A percentile compares a stretch with the other conserved stretches of the same genome.
These are phyloP conservation scores for Hymenotorrendiella dingleyae DNA, from an alignment of 2,329 filamentous ascomycete species.

Conservation along the genomic window DNA sequence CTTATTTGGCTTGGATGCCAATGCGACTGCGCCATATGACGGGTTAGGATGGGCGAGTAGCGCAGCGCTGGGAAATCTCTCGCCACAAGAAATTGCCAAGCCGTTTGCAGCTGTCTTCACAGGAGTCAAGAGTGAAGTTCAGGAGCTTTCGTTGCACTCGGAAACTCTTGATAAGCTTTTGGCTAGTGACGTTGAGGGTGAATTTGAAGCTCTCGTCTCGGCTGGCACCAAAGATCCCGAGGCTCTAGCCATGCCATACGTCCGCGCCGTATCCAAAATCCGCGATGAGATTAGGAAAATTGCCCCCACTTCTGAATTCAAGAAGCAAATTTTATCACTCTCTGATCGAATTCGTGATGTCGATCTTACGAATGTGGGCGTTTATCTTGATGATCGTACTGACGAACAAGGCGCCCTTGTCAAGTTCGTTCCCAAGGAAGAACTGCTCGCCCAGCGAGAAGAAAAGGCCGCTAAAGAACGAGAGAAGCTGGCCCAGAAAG, in stretches of 20 bases:
- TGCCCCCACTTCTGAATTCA: constrained; percentile 43
- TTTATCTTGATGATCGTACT: constrained; percentile 82
- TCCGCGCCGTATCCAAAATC: constrained; percentile 48
- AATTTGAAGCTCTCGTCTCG: constrained; percentile 42
- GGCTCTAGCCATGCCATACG: constrained; percentile 48
- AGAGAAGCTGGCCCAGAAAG: constrained; percentile 55
- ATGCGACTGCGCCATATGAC: constrained; percentile 47
- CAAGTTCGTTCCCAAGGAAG: constrained; percentile 52
- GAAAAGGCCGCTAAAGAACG: constrained; percentile 56
- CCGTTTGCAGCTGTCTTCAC: constrained; percentile 43
- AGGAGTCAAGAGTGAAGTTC: constrained; percentile 41
- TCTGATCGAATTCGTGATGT: constrained; percentile 78
- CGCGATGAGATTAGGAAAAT: constrained; percentile 58
- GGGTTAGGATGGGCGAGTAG: constrained; percentile 50
- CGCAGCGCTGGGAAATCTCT: constrained; percentile 30
- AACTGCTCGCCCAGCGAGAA: constrained; percentile 51
- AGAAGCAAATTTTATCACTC: constrained; percentile 68
- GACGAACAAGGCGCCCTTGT: constrained; percentile 65
- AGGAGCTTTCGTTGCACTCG: constrained; percentile 42
- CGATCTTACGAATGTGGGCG: constrained; percentile 73
- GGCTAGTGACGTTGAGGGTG: constrained; percentile 37
- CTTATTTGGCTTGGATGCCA: constrained; percentile 73
- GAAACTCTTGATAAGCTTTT: constrained; percentile 40
- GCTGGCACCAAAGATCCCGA: constrained; percentile 46
- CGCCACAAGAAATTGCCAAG: constrained; percentile 41